Conservation (phyloP, 2,329 filamentous ascomycete species). For the Fusarium sp. region DNA sequence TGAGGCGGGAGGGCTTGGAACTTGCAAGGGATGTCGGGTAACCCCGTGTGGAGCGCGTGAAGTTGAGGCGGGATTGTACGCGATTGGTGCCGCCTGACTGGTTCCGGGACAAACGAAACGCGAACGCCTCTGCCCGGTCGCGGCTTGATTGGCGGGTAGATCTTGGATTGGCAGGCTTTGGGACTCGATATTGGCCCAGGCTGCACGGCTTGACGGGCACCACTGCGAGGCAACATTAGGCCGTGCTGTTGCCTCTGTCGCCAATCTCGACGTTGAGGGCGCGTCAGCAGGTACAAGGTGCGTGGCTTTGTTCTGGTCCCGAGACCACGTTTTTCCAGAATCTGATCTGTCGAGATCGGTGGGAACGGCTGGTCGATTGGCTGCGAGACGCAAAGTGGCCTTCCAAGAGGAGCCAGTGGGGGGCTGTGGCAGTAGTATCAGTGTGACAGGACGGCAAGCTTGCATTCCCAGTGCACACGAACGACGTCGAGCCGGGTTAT, state of each 20-base stretch:
- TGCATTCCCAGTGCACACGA: conserved; percentile 31
- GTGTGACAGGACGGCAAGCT: conserved; percentile 36
- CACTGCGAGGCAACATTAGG: conserved; percentile 1
- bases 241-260: conserved; percentile 5
- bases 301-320: conserved; percentile 39
- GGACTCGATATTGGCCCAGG: conserved; percentile 31
- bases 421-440: conserved; percentile 34
- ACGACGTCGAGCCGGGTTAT: conserved; percentile 28
- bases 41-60: conserved; percentile 46
- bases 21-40: conserved; percentile 50
- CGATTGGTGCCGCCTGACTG: conserved; percentile 51
- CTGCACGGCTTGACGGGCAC: conserved; percentile 19
- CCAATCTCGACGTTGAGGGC: conserved; percentile 26
- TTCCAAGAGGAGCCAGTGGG: conserved; percentile 23
- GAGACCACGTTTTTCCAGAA: conserved; percentile 40
- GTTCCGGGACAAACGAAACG: conserved; percentile 44
- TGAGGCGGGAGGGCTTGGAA: conserved; percentile 46
- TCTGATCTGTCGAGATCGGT: conserved; percentile 38
- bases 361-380: conserved; percentile 28
- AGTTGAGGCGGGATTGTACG: conserved; percentile 49
- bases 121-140: conserved; percentile 38
- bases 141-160: conserved; percentile 44
- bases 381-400: conserved; percentile 20
- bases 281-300: conserved; percentile 38
- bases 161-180: conserved; percentile 37